Base-by-base conservation (phyloP, 169 alveolate genomes). In the Plasmodium berghei region DNA sequence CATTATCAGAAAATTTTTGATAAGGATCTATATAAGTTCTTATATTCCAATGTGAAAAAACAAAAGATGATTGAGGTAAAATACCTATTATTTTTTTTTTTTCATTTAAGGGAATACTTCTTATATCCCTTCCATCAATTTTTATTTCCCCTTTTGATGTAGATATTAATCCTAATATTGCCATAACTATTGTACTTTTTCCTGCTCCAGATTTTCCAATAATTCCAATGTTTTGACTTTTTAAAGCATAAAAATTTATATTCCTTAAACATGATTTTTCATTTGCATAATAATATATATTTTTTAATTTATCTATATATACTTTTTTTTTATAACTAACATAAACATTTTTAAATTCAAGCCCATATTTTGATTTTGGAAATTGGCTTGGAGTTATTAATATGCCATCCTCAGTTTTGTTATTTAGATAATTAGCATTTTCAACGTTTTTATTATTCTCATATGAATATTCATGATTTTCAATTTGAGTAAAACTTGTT, bases 161-260 rank as follows among this genome's bases (percentile, higher is more conserved):
- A 9, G 85, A 59, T 12, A 88, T 80, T 42, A 92, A 70, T 12
- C 95, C 95, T 18, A 92, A 85, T 1, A 92, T 88, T 0, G 95
- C 87, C 28, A 92, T 46, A 34, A 92, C 55, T 46, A 74, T 73
- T 14, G 95, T 92, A 34, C 94, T 89, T 45, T 92, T 92, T 1
- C 95, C 95, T 62, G 94, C 83, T 0, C 95, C 95, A 20, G 95
- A 72, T 72, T 87, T 92, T 0, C 95, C 95, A 9, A 92, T 90
- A 18, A 92, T 88, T 12, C 95, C 95, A n/a, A 92, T 87, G 4
- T 92, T 92, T 34, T 92, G 94, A 67, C 72, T 75, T 58, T 90
- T 90, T 9, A 90, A 83, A 3, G 95, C 95, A 66, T 75, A 88
- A 22, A 86, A 61, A 73, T 92, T 92, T n/a, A 92, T 88, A 34